A percentile compares a stretch with the other conserved stretches of the same genome.
These are phyloP conservation scores for Lentinula detonsa DNA, from an alignment of 768 basidiomycete species.

Conservation along the genomic window DNA sequence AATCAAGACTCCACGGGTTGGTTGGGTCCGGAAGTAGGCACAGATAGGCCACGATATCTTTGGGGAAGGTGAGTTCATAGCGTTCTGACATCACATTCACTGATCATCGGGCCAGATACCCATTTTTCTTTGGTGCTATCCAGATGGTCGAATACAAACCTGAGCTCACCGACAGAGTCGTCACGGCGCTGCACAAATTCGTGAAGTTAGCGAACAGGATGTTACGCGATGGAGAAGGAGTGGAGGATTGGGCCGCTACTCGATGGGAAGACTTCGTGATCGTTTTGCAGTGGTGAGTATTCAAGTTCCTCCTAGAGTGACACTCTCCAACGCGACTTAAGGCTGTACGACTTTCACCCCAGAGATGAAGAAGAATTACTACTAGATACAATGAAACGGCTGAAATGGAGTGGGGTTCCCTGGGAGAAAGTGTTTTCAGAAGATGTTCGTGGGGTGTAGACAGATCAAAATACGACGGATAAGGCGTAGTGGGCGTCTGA, in stretches of 20 bases:
- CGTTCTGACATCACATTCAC: background rate
- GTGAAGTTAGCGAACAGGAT: slow-evolving; percentile 46
- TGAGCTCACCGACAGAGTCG: slow-evolving; percentile 35
- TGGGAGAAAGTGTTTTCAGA: slow-evolving; percentile 49
- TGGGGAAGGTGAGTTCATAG: slow-evolving; percentile 38
- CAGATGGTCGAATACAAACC: slow-evolving; percentile 48
- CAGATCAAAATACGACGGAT: too few species aligned
- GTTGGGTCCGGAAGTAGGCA: slow-evolving; percentile 50
- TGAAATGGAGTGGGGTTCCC: slow-evolving; percentile 46
- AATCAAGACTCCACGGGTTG: slow-evolving; percentile 50
- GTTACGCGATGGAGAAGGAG: slow-evolving; percentile 42
- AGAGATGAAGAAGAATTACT: slow-evolving; percentile 41
- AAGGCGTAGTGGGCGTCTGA: too few species aligned
- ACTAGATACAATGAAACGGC: slow-evolving; percentile 45
- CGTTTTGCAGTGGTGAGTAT: slow-evolving; percentile 41
- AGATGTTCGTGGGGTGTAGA: slow-evolving; percentile 20
- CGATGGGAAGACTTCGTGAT: slow-evolving; percentile 59
- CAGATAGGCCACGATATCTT: slow-evolving; percentile 44
- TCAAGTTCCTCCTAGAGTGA: background rate
- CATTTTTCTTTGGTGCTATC: slow-evolving; percentile 51
- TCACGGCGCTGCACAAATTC: slow-evolving; percentile 46
- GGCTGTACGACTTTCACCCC: slow-evolving; percentile 49
- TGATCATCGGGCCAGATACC: slow-evolving; percentile 29
- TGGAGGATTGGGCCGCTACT: slow-evolving; percentile 47
- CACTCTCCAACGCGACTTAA: slow-evolving; percentile 11